Base-by-base conservation (phyloP, 805 yeast species). In the Debaryomyces castellii region DNA sequence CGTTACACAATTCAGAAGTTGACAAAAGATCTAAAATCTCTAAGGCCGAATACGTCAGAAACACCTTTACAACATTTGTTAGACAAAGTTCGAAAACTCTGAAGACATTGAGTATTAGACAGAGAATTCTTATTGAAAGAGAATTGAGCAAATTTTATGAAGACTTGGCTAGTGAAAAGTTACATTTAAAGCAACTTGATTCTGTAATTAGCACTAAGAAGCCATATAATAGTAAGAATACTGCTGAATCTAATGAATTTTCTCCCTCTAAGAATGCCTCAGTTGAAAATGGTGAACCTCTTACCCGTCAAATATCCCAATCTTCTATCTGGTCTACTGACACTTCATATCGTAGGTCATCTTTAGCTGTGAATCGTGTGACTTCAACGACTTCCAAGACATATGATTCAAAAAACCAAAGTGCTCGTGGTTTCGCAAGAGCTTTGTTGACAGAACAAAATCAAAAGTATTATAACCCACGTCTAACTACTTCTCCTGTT, bases 1-100 rank as follows among this genome's bases (percentile, higher is more conserved):
- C 89, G 44, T 66, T 88, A 32, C 89, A 88, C 66, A 83, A 83
- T 46, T 56, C 62, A 5, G 76, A 68, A 50, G 57, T 72, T 12
- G 63, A 60, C 50, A 66, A 60, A 46, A 69, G 66, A 47, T 61
- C 68, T 28, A 67, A 64, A 49, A 72, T 72, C 39, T 63, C 68
- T 39, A 74, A 71, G 52, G 51, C 60, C 12, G 77, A 71, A 53
- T 73, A 70, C 51, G 67, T 72, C 47, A 59, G 59, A 36, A 72
- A 72, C 57, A 72, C 77, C 16, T 66, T 70, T 53, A 52, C 67
- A 25, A 71, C 78, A 20, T 72, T 70, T 47, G 54, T 67, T 27
- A 71, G 67, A 47, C 74, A 69, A 46, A 64, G 62, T 49, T 58
- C 63, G 5, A 60, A 59, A 45, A 48, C 51, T 22, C 50, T 54